Base-by-base conservation (phyloP, 1,284 basidiomycete species). In the Irpex sp. region DNA sequence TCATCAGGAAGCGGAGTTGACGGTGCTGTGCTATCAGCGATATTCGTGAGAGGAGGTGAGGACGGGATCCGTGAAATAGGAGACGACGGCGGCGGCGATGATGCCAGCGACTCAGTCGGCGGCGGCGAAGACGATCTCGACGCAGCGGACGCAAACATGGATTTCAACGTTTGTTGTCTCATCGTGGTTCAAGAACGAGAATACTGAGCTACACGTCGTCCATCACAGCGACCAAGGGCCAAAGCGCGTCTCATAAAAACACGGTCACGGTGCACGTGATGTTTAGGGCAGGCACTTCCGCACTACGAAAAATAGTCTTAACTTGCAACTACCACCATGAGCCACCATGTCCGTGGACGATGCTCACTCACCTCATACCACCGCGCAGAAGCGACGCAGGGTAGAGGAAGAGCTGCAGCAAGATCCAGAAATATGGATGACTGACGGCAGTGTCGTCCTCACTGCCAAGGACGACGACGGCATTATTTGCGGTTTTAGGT, bases 401-500 rank as follows among this genome's bases (percentile, higher is more conserved):
- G 31, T 34, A 1, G 31, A 34, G 31, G 31, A 34, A 34, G 40
- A 47, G 1, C n/a, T 57, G n/a, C 31, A 54, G 17, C 60, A 64
- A n/a, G 66, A 67, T 38, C 44, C 47, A 4, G 19, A 48, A 2
- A 34, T 67, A 8, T 65, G 66, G 63, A 52, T 65, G 13, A 38
- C 26, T 8, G 67, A 68, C 49, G 67, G 67, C 4, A 65, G 65
- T 48, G 44, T 68, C 15, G 62, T 68, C 13, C 56, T 68, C 8
- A 8, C 37, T 48, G 48, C 49, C 4, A 37, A 8, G 60, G 54
- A 21, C 38, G 21, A n/a, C 13, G 48, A 34, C 15, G 48, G 58
- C 8, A 55, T 31, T 40, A 37, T 15, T 11, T 62, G 62, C 8
- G 49, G 34, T 17, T 65, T 65, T 34, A 57, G 34, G 19, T 65